These are phyloP conservation scores for Cyphellophora attinorum DNA, from an alignment of 2,329 filamentous ascomycete genomes.

Conservation along the genomic window DNA sequence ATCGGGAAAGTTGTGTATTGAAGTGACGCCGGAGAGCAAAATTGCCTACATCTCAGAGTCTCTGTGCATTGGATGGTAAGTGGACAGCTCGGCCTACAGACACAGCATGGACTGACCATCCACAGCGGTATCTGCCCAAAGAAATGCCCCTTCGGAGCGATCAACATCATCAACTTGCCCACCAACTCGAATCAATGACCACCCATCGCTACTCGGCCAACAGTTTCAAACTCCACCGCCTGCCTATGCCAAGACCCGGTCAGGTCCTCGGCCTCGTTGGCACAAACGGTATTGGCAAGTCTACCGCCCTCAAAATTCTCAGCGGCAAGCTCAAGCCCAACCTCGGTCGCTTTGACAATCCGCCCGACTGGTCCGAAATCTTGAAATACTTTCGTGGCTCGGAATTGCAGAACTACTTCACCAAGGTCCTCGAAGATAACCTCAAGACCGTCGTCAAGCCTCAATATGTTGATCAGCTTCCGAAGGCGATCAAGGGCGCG, in stretches of 20 bases:
- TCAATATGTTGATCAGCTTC: constrained; percentile 98
- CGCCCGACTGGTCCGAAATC: constrained; percentile 98
- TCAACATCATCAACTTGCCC: constrained; percentile 99
- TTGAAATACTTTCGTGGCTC: constrained; percentile 97
- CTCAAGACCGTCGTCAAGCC: constrained; percentile 98
- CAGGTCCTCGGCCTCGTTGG: constrained; percentile 94
- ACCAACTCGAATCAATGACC: constrained; percentile 98
- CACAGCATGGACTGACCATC: constrained; percentile 1
- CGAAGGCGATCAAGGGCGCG: constrained; percentile 74
- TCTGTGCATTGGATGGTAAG: constrained; percentile 68
- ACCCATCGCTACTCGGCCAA: constrained; percentile 98
- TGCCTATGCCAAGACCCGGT: constrained; percentile 90
- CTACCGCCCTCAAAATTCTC: constrained; percentile 97
- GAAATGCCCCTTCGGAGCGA: constrained; percentile 97
- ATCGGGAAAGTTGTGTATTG: constrained; percentile 94
- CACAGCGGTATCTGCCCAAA: constrained; percentile 95
- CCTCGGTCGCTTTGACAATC: constrained; percentile 86
- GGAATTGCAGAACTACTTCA: constrained; percentile 98
- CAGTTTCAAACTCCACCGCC: constrained; percentile 97
- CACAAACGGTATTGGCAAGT: constrained; percentile 99
- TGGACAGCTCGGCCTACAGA: too few species aligned
- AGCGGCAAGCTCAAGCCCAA: constrained; percentile 98
- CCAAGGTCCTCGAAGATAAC: constrained; percentile 92
- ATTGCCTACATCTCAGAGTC: constrained; percentile 97
- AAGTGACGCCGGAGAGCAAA: constrained; percentile 78